A percentile compares a stretch with the other conserved stretches of the same genome.
Conservation (phyloP, 2,329 filamentous ascomycete genomes). For the Didymella pinodella region DNA sequence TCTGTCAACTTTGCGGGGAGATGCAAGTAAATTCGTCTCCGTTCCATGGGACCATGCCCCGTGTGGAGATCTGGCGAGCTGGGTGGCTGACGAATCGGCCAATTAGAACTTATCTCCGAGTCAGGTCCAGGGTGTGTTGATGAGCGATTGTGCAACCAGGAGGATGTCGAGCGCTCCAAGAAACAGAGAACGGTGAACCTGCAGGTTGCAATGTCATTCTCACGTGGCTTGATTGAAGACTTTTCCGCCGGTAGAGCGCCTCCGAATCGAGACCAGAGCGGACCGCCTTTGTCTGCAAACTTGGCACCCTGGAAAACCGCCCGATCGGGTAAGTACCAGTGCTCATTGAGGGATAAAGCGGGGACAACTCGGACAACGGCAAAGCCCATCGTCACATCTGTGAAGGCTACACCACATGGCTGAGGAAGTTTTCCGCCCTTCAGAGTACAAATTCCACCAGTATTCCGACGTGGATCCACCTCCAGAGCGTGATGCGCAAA, state of each 20-base stretch:
- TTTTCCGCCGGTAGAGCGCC: conserved; percentile 31
- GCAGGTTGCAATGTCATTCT: conserved; percentile 3
- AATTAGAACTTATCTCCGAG: conserved; percentile 20
- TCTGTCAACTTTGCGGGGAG: conserved; percentile 32
- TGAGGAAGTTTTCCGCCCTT: conserved; percentile 29
- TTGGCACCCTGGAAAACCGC: conserved; percentile 6
- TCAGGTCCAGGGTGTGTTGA: conserved; percentile 2
- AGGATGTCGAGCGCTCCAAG: neutral
- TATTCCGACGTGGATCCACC: conserved; percentile 21
- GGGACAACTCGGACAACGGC: conserved; percentile 13
- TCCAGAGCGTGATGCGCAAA: conserved; percentile 30
- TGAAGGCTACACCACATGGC: conserved; percentile 14
- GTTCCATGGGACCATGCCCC: conserved; percentile 21
- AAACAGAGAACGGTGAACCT: conserved; percentile 2
- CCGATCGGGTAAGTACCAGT: conserved; percentile 10
- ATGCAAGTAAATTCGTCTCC: conserved; percentile 19
- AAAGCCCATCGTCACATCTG: conserved; percentile 18
- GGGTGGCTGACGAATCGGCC: conserved; percentile 16
- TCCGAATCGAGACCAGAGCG: conserved; percentile 13
- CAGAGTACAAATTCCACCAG: conserved; percentile 18
- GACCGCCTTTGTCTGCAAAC: conserved; percentile 4
- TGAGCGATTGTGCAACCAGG: conserved; percentile 8
- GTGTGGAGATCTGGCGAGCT: conserved; percentile 31
- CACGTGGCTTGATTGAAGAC: conserved; percentile 19
- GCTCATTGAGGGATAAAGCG: conserved; percentile 10